phyloP scores from a whole-genome alignment of 108 stramenopile genomes.

The Skeletonema marinoi region DNA sequence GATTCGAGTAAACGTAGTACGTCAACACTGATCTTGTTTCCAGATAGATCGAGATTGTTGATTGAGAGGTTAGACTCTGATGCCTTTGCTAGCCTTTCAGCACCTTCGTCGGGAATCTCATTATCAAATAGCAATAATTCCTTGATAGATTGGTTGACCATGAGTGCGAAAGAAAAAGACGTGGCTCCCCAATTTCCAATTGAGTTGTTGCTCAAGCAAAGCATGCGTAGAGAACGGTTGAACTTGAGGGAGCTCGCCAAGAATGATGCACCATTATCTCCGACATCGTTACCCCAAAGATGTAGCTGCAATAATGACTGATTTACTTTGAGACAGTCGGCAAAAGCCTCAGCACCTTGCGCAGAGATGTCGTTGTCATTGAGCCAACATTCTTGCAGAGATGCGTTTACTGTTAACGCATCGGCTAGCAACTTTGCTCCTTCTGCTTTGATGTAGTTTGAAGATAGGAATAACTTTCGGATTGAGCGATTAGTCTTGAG shows the following conservation, averaged over 20 bases:
- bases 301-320: neutral
- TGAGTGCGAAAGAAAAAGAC: constrained; percentile 26
- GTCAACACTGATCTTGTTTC: neutral
- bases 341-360: neutral
- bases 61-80: neutral
- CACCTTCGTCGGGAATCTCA: constrained; percentile 2
- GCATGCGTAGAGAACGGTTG: neutral
- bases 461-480: constrained; percentile 42
- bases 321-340: neutral
- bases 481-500: constrained; percentile 27
- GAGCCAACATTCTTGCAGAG: neutral
- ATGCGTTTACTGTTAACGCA: neutral
- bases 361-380: neutral
- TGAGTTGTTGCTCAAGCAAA: constrained; percentile 17
- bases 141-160: constrained; percentile 18
- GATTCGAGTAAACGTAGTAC: too few species aligned
- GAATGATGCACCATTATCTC: neutral
- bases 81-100: neutral
- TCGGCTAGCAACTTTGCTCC: constrained; percentile 9
- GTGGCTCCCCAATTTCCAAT: constrained; percentile 31
- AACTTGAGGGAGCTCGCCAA: neutral
- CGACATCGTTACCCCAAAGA: neutral
- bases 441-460: constrained; percentile 9
- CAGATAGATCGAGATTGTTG: neutral
- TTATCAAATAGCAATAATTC: constrained; percentile 42